phyloP scores from a whole-genome alignment of 345 rosid species.

The Conringia planisiliqua region DNA sequence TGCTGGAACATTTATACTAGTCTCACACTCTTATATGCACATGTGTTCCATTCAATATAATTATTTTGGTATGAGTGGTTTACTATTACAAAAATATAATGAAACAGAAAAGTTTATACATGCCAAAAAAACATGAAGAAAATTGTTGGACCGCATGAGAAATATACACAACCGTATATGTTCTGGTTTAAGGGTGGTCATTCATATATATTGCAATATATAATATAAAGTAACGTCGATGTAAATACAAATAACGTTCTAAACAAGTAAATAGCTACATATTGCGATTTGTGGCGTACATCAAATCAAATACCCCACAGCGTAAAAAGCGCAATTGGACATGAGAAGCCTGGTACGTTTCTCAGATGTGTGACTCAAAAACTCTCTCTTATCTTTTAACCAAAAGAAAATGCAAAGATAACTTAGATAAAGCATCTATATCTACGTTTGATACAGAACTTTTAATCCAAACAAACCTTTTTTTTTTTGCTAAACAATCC shows the following conservation, averaged over 20 bases:
- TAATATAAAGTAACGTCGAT: background rate
- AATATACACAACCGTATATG: background rate
- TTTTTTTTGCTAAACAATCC: background rate
- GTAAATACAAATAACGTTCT: background rate
- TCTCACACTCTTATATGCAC: too few relatives aligned
- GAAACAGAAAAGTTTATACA: background rate
- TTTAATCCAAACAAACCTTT: background rate
- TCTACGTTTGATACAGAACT: background rate
- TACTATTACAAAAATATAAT: background rate
- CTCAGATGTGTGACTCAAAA: slow-evolving; percentile 16
- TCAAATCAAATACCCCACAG: slow-evolving; percentile 5
- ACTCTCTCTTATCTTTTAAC: slow-evolving; percentile 26
- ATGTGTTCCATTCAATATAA: background rate
- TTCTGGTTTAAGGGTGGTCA: background rate
- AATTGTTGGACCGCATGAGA: background rate
- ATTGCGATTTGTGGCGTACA: background rate
- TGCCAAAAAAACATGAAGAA: background rate
- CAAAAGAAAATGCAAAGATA: background rate
- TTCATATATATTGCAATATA: background rate
- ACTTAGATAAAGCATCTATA: background rate
- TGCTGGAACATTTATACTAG: background rate
- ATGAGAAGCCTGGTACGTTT: slow-evolving; percentile 23
- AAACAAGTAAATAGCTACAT: background rate
- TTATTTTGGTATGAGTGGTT: background rate
- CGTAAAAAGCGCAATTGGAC: slow-evolving; percentile 8